These are phyloP conservation scores for Melanomma pulvis-pyrius DNA, from an alignment of 495 filamentous ascomycete genomes.

Conservation along the genomic window DNA sequence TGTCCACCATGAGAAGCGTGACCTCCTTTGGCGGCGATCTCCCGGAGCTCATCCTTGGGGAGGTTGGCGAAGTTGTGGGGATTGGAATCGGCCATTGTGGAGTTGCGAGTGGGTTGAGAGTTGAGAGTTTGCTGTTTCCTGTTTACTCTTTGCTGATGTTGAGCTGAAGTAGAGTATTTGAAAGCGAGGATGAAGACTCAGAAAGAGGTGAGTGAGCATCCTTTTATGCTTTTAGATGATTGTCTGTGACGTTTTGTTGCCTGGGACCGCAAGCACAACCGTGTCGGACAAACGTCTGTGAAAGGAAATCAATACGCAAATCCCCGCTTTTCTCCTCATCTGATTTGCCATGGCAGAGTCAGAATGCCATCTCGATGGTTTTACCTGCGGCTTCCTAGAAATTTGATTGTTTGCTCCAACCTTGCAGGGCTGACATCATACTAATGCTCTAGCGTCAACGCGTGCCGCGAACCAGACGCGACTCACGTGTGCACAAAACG, in stretches of 20 bases:
- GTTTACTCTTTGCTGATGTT: not conserved
- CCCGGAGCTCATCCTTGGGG: slow-evolving; percentile 43
- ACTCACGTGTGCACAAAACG: not conserved
- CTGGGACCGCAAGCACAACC: not conserved
- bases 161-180: not conserved
- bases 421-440: not conserved
- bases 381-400: not conserved
- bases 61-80: slow-evolving; percentile 48
- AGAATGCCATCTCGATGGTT: not conserved
- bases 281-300: not conserved
- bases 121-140: slow-evolving; percentile 2
- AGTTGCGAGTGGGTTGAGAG: not conserved
- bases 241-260: slow-evolving; percentile 14
- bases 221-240: slow-evolving; percentile 3
- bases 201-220: not conserved
- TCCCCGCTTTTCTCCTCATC: not conserved
- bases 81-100: slow-evolving; percentile 38
- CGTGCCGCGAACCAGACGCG: slow-evolving; percentile 5
- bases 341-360: slow-evolving; percentile 5
- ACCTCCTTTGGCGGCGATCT: slow-evolving; percentile 42
- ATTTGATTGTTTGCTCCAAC: not conserved
- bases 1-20: slow-evolving; percentile 30
- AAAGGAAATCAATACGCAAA: not conserved
- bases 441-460: not conserved
- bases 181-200: not conserved